phyloP scores from a whole-genome alignment of 805 yeast genomes.

The Lipomyces kockii region DNA sequence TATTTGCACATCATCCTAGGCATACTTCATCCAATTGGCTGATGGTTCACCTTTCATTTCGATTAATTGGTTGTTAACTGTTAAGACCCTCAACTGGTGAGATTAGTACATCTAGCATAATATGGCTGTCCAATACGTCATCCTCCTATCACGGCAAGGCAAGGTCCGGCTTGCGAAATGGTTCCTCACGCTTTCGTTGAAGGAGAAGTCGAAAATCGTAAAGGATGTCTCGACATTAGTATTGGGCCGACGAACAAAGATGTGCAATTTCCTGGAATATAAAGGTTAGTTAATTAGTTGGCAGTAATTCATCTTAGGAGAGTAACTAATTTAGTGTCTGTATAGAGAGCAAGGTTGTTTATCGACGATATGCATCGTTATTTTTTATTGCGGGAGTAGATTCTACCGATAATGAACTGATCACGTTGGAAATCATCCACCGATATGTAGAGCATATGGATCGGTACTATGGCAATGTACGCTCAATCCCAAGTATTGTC shows the following conservation, averaged over 20 bases:
- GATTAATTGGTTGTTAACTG: not conserved
- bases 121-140: constrained; percentile 79
- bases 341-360: constrained; percentile 76
- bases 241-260: constrained; percentile 82
- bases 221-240: constrained; percentile 86
- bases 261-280: constrained; percentile 93
- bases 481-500: not conserved
- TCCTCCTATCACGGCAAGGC: constrained; percentile 91
- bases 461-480: constrained; percentile 89
- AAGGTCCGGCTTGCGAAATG: constrained; percentile 92
- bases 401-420: constrained; percentile 80
- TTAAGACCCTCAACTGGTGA: not conserved
- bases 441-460: constrained; percentile 97
- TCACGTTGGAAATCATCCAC: constrained; percentile 85
- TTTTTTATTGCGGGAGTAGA: constrained; percentile 89
- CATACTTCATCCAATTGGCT: not conserved
- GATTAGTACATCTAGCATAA: not conserved
- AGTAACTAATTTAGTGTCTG: constrained; percentile 6
- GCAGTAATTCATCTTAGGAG: not conserved
- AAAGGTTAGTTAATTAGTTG: constrained; percentile 49
- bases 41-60: not conserved
- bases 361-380: constrained; percentile 89
- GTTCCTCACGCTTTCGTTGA: constrained; percentile 83
- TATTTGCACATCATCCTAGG: too few species aligned
- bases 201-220: constrained; percentile 81